Conservation (phyloP, 83 land plant species). For the Thuja plicata region DNA sequence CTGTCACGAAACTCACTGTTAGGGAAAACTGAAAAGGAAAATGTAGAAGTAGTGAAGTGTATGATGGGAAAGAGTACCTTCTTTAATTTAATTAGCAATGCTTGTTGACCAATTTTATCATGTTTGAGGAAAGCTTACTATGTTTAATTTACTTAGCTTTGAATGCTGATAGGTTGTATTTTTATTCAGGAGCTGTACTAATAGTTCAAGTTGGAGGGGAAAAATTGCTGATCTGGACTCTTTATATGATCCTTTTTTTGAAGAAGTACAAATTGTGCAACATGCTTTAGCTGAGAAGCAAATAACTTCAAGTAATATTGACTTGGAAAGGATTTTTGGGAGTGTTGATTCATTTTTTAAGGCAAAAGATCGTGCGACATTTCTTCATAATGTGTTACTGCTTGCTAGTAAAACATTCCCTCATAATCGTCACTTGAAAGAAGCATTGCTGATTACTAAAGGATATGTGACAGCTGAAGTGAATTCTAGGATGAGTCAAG, state of each 20-base stretch:
- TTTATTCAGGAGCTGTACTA: conserved; percentile 46
- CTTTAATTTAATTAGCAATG: not conserved
- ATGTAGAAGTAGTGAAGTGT: not conserved
- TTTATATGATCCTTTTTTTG: conserved; percentile 26
- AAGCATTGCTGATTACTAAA: conserved; percentile 61
- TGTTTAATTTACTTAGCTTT: not conserved
- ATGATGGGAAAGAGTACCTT: not conserved
- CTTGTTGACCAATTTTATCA: not conserved
- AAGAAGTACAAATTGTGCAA: conserved; percentile 28
- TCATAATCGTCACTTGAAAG: conserved; percentile 52
- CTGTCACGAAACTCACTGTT: not conserved
- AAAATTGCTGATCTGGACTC: conserved; percentile 41
- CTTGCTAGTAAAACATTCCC: conserved; percentile 56
- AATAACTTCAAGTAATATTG: not conserved
- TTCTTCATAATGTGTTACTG: conserved; percentile 60
- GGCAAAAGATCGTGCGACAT: conserved; percentile 39
- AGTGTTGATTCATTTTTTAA: conserved; percentile 21
- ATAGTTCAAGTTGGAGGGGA: conserved; percentile 62
- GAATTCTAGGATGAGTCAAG: conserved; percentile 15
- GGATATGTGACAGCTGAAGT: conserved; percentile 31
- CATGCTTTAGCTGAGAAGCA: conserved; percentile 14
- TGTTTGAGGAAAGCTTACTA: not conserved
- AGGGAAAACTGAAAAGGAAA: not conserved
- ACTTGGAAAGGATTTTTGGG: conserved; percentile 31
- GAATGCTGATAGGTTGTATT: not conserved